phyloP scores from a whole-genome alignment of 2,329 filamentous ascomycete species.

The Ophiosphaerella narmari region DNA sequence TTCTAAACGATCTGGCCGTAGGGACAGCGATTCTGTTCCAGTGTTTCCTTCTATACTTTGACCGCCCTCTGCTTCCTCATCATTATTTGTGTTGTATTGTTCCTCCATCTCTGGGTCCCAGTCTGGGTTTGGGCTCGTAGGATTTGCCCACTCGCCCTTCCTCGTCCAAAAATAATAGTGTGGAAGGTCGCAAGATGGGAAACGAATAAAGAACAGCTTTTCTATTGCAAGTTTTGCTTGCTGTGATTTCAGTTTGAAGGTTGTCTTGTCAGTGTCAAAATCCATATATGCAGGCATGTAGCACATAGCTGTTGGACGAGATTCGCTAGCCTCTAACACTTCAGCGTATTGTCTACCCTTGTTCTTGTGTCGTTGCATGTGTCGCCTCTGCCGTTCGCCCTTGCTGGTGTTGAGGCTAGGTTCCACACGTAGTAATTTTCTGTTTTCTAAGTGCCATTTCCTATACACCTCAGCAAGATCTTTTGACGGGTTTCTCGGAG shows the following conservation, averaged over 20 bases:
- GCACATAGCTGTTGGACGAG: slow-evolving; percentile 24
- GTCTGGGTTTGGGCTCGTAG: slow-evolving; percentile 21
- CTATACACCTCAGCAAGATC: slow-evolving; percentile 21
- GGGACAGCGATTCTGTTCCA: neutral
- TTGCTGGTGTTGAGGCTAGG: neutral
- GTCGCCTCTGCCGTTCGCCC: slow-evolving; percentile 1
- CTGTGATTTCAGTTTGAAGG: neutral
- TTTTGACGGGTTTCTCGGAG: slow-evolving; percentile 8
- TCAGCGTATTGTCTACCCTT: slow-evolving; percentile 20
- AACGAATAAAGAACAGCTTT: slow-evolving; percentile 35
- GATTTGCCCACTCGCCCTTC: slow-evolving; percentile 26
- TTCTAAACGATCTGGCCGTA: neutral
- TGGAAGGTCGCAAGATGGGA: slow-evolving; percentile 33
- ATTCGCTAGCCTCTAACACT: slow-evolving; percentile 24
- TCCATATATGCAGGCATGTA: slow-evolving; percentile 35
- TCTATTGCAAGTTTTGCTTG: slow-evolving; percentile 9
- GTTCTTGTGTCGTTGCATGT: slow-evolving; percentile 11
- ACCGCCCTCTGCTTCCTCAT: neutral
- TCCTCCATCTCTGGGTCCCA: slow-evolving; percentile 7
- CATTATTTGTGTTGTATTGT: neutral
- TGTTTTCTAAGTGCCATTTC: slow-evolving; percentile 18
- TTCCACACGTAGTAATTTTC: slow-evolving; percentile 6
- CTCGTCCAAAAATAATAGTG: slow-evolving; percentile 41
- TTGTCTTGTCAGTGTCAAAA: slow-evolving; percentile 2
- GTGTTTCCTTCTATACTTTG: neutral